Evolutionary conservation across 768 basidiomycete species (phyloP).

Genomic region (Suillus clintonianus): DNA sequence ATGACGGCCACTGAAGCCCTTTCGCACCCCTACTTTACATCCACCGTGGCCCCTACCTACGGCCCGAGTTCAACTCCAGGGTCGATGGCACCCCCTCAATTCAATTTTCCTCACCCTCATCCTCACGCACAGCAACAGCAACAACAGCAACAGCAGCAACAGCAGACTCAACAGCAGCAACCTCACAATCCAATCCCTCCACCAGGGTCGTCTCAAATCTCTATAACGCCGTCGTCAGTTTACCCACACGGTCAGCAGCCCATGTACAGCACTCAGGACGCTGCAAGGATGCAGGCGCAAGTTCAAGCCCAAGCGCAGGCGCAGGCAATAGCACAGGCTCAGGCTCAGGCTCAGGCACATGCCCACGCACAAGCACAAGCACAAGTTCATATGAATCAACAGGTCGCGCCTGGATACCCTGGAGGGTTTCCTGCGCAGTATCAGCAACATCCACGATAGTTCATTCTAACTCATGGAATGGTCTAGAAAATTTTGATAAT

Average conservation of each 20-base stretch:
- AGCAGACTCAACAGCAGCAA: conserved; percentile 39
- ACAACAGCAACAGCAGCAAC: conserved; percentile 45
- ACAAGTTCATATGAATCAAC: conserved; percentile 32
- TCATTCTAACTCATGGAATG: neutral
- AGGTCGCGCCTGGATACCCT: conserved; percentile 28
- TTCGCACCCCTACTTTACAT: conserved; percentile 88
- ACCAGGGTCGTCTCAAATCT: conserved; percentile 18
- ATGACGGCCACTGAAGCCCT: conserved; percentile 91
- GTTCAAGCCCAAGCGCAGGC: conserved; percentile 42
- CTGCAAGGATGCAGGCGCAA: conserved; percentile 43
- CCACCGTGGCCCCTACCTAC: conserved; percentile 38
- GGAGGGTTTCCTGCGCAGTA: conserved; percentile 33
- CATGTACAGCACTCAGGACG: conserved; percentile 33
- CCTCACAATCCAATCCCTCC: conserved; percentile 39
- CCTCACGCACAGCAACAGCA: conserved; percentile 49
- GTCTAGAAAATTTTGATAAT: neutral
- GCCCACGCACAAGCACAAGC: conserved; percentile 8
- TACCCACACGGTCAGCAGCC: conserved; percentile 35
- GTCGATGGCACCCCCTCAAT: conserved; percentile 67
- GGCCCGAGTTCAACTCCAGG: conserved; percentile 42
- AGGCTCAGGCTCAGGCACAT: conserved; percentile 32
- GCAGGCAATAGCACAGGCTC: conserved; percentile 42
- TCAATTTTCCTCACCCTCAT: conserved; percentile 69
- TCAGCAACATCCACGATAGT: conserved; percentile 30
- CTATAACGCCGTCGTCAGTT: neutral